Conservation (phyloP, 2,329 filamentous ascomycete species). For the Colletotrichum truncatum region DNA sequence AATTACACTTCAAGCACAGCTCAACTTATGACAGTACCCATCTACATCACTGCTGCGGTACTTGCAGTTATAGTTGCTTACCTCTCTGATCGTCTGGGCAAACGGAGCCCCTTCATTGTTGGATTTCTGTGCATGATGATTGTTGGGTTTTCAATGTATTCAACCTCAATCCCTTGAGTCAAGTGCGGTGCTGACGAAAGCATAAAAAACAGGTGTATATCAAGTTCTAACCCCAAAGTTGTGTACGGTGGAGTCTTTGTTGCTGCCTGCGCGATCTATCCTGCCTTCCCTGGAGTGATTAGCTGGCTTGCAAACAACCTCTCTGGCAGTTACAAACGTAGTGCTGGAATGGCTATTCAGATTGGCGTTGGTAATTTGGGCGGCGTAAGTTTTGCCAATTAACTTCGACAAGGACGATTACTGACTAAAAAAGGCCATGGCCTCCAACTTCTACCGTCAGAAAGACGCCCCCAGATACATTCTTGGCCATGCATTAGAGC, state of each 20-base stretch:
- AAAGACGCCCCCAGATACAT: slow-evolving; percentile 58
- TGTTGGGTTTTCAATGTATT: slow-evolving; percentile 66
- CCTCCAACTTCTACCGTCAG: slow-evolving; percentile 75
- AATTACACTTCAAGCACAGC: slow-evolving; percentile 66
- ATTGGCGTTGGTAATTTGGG: slow-evolving; percentile 69
- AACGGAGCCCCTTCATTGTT: slow-evolving; percentile 65
- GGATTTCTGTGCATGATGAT: slow-evolving; percentile 61
- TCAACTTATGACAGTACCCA: slow-evolving; percentile 72
- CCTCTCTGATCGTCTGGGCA: slow-evolving; percentile 62
- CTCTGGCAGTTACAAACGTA: slow-evolving; percentile 71
- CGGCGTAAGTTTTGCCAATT: slow-evolving; percentile 56
- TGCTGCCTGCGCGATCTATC: slow-evolving; percentile 81
- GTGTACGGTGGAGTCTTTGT: slow-evolving; percentile 82
- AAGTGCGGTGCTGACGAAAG: not conserved
- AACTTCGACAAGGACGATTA: too few relatives aligned
- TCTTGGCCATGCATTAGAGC: slow-evolving; percentile 59
- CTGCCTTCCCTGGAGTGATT: slow-evolving; percentile 80
- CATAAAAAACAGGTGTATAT: slow-evolving; percentile 60
- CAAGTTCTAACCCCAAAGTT: slow-evolving; percentile 64
- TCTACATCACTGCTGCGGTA: slow-evolving; percentile 70
- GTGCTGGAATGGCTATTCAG: slow-evolving; percentile 71
- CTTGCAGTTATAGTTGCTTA: slow-evolving; percentile 63
- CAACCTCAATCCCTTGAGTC: too few relatives aligned
- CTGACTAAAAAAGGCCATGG: slow-evolving; percentile 62
- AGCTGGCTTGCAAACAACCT: slow-evolving; percentile 84